Evolutionary conservation across 192 early-diverging fungal species (phyloP), one percentile per base, ranked within the genome.

Genomic region (Anaeromyces robustus): DNA sequence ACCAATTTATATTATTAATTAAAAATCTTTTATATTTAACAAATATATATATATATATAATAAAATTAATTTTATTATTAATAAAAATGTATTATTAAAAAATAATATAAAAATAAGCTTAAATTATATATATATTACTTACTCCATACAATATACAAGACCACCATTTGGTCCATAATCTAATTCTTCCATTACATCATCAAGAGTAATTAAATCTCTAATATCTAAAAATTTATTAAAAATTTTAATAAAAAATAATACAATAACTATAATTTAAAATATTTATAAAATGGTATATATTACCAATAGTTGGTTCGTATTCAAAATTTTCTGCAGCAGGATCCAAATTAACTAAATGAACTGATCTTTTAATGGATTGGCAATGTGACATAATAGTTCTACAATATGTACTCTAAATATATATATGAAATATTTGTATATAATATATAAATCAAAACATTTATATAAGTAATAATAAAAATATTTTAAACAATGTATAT

Each of bases 131-230:
- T 77, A 34, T 34, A 34, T 5, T 19, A 81, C 87, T 80, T 91
- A 97, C 92, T 98, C 97, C 84, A 98, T 89, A 84, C 96, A 98
- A 84, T 98, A 99, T 29, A 98, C 94, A 68, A 99, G 85, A 13
- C 95, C 96, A 37, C 97, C 97, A 84, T 99, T 99, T 30, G 97
- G 97, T 78, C 97, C 97, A 86, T 95, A 98, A 26, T 94, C 92
- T 30, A 99, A 90, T 85, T 99, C 97, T 29, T 96, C 95, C 93
- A 97, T 96, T 12, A 98, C 97, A 86, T 99, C 97, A 37, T 97
- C 97, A 14, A 99, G 85, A n/a, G 96, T 94, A 81, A 99, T 96
- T 77, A 99, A 87, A 80, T 99, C 96, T 80, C 93, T 89, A 82
- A 99, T 97, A 80, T 98, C 95, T 88, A 88, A 30, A 14, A 81